Base-by-base conservation (phyloP, 208 protist species). In the Crithidia thermophila region DNA sequence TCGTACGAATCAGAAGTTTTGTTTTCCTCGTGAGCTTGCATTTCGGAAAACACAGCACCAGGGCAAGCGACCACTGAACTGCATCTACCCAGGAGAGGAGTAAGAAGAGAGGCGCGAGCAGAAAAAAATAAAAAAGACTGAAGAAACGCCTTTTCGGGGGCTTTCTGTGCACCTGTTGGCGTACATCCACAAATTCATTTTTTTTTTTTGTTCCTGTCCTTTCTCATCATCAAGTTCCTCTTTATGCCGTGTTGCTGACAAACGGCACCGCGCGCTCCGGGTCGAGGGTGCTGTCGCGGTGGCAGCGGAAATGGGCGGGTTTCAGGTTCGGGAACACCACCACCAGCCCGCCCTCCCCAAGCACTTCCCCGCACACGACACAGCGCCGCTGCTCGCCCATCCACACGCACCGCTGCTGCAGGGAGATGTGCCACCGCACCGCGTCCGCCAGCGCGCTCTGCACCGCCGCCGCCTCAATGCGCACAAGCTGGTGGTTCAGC, bases 261-360 rank as follows among this genome's bases (percentile, higher is more conserved):
- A 66, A 72, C n/a, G 79, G 75, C 18, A 84, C 74, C 0, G 75
- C 82, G 40, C 85, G 82, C 67, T 87, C 85, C 2, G 85, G 85
- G 42, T 90, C 85, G 11, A 83, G 28, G 10, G 58, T 45, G 20
- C 18, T 31, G 23, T 81, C 66, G n/a, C 58, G 58, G 43, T 75
- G 69, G 57, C 85, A 90, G 36, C 77, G 67, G 62, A 84, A 81
- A 60, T 90, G 85, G 34, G 61, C 63, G 4, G 76, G 63, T 55
- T 87, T 90, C 27, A 90, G 49, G 56, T 90, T 84, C 0, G 85
- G 85, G 58, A 83, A 87, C 23, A 90, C 79, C 11, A 70, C 81
- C 11, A 73, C 55, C 30, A 88, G 25, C 4, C 62, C 58, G 10
- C 57, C 71, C 0, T 10, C 49, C 14, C 70, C 52, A 1, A 90